Conservation (phyloP, 768 basidiomycete genomes). For the Phlebiopsis gigantea region DNA sequence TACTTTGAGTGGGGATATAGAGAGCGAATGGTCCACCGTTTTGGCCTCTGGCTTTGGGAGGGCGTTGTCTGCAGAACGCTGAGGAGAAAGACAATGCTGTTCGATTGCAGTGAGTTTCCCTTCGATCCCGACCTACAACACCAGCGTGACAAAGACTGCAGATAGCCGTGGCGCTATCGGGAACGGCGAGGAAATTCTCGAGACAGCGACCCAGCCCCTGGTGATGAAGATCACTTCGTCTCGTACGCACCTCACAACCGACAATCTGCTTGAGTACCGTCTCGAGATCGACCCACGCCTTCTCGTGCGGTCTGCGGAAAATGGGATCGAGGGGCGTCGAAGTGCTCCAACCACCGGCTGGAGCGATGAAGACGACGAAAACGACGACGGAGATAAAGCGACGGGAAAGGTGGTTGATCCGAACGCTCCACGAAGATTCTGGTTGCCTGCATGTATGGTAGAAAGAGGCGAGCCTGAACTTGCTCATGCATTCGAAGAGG, state of each 20-base stretch:
- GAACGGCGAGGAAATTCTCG: slow-evolving; percentile 13
- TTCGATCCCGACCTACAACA: background rate
- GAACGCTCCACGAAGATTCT: slow-evolving; percentile 56
- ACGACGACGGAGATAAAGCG: slow-evolving; percentile 37
- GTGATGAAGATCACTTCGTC: slow-evolving; percentile 63
- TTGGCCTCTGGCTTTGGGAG: slow-evolving; percentile 77
- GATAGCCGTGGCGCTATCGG: background rate
- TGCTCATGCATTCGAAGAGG: slow-evolving; percentile 59
- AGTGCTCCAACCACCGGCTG: slow-evolving; percentile 19
- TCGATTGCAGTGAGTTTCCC: slow-evolving; percentile 27
- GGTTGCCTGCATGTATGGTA: slow-evolving; percentile 84
- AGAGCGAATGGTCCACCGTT: slow-evolving; percentile 77
- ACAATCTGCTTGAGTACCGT: slow-evolving; percentile 71
- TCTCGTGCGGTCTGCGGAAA: slow-evolving; percentile 60
- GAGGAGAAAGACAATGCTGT: slow-evolving; percentile 53
- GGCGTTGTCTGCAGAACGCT: slow-evolving; percentile 60
- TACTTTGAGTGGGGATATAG: slow-evolving; percentile 92
- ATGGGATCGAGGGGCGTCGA: slow-evolving; percentile 61
- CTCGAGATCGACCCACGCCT: slow-evolving; percentile 66
- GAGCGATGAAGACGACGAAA: slow-evolving; percentile 42
- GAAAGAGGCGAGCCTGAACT: slow-evolving; percentile 59
- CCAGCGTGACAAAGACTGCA: background rate
- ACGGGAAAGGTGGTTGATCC: slow-evolving; percentile 25
- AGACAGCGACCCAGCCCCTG: slow-evolving; percentile 36
- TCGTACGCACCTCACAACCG: slow-evolving; percentile 67